Evolutionary conservation across 2,329 filamentous ascomycete genomes (phyloP).

Genomic region (Colletotrichum sp.): DNA sequence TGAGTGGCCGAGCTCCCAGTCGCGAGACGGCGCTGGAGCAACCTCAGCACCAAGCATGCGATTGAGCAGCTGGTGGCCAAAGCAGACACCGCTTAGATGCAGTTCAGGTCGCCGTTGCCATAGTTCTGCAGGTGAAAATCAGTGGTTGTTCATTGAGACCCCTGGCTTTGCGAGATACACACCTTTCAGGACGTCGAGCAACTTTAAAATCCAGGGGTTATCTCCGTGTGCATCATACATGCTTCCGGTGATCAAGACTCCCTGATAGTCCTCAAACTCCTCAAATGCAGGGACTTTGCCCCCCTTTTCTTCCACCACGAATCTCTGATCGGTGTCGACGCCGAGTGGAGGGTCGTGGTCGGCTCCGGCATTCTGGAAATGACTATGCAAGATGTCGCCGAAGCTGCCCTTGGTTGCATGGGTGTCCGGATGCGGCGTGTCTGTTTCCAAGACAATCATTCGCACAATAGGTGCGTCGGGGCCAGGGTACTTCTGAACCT

Average conservation of each 20-base stretch:
- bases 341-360: conserved; percentile 58
- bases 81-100: conserved; percentile 76
- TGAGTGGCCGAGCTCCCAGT: conserved; percentile 77
- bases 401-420: conserved; percentile 55
- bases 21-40: conserved; percentile 63
- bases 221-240: conserved; percentile 74
- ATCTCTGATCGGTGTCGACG: conserved; percentile 59
- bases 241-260: conserved; percentile 75
- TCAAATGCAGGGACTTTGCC: conserved; percentile 50
- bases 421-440: conserved; percentile 58
- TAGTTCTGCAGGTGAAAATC: conserved; percentile 36
- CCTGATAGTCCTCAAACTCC: conserved; percentile 70
- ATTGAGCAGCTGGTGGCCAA: conserved; percentile 81
- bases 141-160: not conserved
- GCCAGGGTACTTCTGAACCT: conserved; percentile 5
- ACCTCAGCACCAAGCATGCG: conserved; percentile 74
- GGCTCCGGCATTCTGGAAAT: conserved; percentile 56
- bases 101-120: conserved; percentile 57
- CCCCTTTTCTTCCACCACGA: conserved; percentile 55
- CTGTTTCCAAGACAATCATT: conserved; percentile 63
- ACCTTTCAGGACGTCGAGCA: conserved; percentile 63
- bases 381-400: conserved; percentile 55
- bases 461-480: conserved; percentile 27
- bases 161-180: not conserved
- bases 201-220: conserved; percentile 74